Percentiles rank a stretch among this genome's conserved stretches.
Evolutionary conservation across 2,329 filamentous ascomycete genomes (phyloP).

Genomic region (Lachnellula arida): DNA sequence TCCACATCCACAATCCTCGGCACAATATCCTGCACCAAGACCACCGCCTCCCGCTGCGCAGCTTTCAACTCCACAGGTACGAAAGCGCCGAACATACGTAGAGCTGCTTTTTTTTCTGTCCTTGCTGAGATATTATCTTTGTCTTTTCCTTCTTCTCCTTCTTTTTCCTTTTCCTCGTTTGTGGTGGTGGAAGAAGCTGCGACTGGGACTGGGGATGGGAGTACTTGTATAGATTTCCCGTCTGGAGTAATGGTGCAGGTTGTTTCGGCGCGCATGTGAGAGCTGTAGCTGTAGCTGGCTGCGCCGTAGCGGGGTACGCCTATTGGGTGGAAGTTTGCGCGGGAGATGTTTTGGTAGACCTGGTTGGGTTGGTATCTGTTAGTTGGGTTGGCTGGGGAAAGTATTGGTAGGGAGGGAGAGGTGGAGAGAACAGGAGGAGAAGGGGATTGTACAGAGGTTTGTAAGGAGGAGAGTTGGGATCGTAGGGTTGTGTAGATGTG

Average conservation of each 20-base stretch:
- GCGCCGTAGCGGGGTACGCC: conserved; percentile 60
- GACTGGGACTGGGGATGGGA: conserved; percentile 14
- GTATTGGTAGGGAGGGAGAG: no score
- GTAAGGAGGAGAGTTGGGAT: conserved; percentile 46
- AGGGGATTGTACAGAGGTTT: conserved; percentile 29
- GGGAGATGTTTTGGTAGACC: conserved; percentile 46
- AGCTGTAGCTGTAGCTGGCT: conserved; percentile 70
- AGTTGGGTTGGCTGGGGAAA: no score
- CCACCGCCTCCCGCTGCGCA: conserved; percentile 55
- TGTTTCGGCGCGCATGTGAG: conserved; percentile 62
- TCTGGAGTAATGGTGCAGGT: conserved; percentile 34
- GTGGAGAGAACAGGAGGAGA: background rate
- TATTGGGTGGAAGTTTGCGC: conserved; percentile 69
- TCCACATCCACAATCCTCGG: conserved; percentile 53
- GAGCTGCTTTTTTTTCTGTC: conserved; percentile 43
- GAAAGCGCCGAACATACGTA: conserved; percentile 52
- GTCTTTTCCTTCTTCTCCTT: conserved; percentile 1
- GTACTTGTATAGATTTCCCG: no score
- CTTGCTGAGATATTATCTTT: background rate
- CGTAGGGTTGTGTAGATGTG: conserved; percentile 62
- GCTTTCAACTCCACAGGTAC: conserved; percentile 43
- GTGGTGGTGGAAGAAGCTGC: conserved; percentile 22
- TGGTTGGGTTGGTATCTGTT: conserved; percentile 2
- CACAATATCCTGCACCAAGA: conserved; percentile 53
- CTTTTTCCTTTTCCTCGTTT: background rate